Percentiles rank a stretch among this genome's conserved stretches.
phyloP scores from a whole-genome alignment of 1,284 basidiomycete species.

The Puccinia polysora region DNA sequence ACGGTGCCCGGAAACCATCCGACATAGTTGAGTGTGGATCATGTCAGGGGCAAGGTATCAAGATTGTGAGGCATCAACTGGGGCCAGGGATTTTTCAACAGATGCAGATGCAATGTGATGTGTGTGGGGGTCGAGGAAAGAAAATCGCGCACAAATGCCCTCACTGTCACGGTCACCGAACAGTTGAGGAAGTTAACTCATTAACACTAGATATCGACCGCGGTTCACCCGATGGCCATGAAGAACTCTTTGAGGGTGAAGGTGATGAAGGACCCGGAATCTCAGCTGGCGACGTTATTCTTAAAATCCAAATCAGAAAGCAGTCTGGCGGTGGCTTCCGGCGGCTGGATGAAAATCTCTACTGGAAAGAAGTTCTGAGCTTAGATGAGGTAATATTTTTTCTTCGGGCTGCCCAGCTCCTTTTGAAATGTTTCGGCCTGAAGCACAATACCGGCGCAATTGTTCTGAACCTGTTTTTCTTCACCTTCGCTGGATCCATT shows the following conservation, averaged over 20 bases:
- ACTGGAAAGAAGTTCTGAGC: slow-evolving; percentile 82
- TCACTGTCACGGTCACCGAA: slow-evolving; percentile 74
- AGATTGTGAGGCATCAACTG: slow-evolving; percentile 81
- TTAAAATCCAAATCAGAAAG: slow-evolving; percentile 70
- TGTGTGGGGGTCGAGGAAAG: slow-evolving; percentile 76
- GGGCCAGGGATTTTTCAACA: slow-evolving; percentile 62
- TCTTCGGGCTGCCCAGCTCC: background rate
- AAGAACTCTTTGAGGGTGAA: slow-evolving; percentile 85
- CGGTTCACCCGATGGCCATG: slow-evolving; percentile 84
- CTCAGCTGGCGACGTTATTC: slow-evolving; percentile 82
- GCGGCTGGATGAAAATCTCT: slow-evolving; percentile 78
- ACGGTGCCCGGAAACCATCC: slow-evolving; percentile 76
- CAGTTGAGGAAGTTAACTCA: slow-evolving; percentile 61
- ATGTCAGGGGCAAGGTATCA: slow-evolving; percentile 78
- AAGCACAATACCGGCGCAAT: no score
- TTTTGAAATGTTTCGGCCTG: background rate
- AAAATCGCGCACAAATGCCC: slow-evolving; percentile 67
- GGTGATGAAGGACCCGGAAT: slow-evolving; percentile 87
- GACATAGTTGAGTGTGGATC: slow-evolving; percentile 76
- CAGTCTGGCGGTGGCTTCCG: slow-evolving; percentile 67
- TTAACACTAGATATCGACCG: slow-evolving; percentile 75
- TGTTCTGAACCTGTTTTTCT: background rate
- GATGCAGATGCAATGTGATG: slow-evolving; percentile 52
- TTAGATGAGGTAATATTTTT: slow-evolving; percentile 70
- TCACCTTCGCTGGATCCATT: slow-evolving; percentile 46